Base-by-base conservation (phyloP, 108 stramenopile species). In the Seminavis robusta region DNA sequence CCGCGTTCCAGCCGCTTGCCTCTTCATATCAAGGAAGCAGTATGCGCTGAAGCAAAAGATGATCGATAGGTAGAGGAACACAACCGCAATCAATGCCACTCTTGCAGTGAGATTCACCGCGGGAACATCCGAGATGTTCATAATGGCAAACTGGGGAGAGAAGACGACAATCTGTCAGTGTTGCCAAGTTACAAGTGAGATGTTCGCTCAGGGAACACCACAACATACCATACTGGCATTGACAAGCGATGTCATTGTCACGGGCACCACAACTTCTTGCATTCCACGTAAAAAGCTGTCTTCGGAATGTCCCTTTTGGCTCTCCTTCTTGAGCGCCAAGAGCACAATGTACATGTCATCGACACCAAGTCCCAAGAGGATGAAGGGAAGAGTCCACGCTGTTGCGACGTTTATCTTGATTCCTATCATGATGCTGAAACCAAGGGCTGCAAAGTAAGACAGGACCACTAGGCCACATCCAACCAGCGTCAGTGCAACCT, bases 371-470 rank as follows among this genome's bases (percentile, higher is more conserved):
- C 69, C 65, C 47, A 74, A 52, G 29, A 76, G 56, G 33, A 76
- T 58, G 51, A 76, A 76, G 37, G 75, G 75, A 25, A 76, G 59
- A n/a, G 75, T 76, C 75, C 75, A 76, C 1, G 64, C 75, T 34
- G 66, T 69, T 8, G 52, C 69, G 11, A 74, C 52, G 36, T 65
- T 67, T 33, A 73, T 52, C 44, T 74, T 74, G 34, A 74, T 67
- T 10, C 73, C 66, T 13, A 56, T 4, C 47, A 74, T 56, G 1
- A 74, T 19, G 4, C 51, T 55, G 20, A 74, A 63, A 1, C 73
- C 73, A 30, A 76, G 54, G 17, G 75, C 57, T 10, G 65, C 75
- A 39, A 76, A 70, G 50, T 61, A 76, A 10, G 69, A 39, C 4
- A 76, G 44, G 5, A 76, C 48, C 2, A 76, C 75, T 21, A 76